A percentile compares a stretch with the other conserved stretches of the same genome.
Conservation (phyloP, 805 yeast genomes). For the Metschnikowia cerradonensis region DNA sequence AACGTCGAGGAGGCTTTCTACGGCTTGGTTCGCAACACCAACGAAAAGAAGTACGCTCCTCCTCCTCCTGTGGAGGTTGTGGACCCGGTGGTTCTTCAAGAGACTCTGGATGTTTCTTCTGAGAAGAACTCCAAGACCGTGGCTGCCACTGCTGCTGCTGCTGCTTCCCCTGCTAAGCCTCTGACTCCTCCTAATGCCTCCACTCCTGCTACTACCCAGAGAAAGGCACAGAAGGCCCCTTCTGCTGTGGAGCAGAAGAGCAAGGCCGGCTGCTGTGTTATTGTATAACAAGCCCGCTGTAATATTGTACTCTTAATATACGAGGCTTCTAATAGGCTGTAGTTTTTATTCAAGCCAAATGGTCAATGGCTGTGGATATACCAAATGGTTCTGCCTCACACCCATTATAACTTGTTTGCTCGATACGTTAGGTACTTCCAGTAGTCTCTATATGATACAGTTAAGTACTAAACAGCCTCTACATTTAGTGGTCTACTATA, state of each 20-base stretch:
- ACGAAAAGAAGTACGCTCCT: conserved; percentile 12
- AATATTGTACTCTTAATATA: not conserved
- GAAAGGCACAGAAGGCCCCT: conserved; percentile 10
- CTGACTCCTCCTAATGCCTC: not conserved
- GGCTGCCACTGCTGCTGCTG: not conserved
- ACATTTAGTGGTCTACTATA: too few species aligned
- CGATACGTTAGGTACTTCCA: too few species aligned
- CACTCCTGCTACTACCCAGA: conserved; percentile 10
- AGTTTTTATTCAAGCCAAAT: too few species aligned
- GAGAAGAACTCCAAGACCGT: conserved; percentile 4
- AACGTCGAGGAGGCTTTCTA: conserved; percentile 86
- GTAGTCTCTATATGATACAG: too few species aligned
- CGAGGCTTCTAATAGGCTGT: too few species aligned
- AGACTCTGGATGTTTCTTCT: not conserved
- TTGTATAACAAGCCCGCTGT: conserved; percentile 10
- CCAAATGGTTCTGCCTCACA: too few species aligned
- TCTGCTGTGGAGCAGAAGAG: conserved; percentile 9
- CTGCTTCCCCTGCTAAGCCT: not conserved
- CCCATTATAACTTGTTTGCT: too few species aligned
- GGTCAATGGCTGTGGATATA: too few species aligned
- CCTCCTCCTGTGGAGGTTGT: conserved; percentile 1
- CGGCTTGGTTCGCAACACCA: conserved; percentile 59
- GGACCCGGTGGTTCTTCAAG: conserved; percentile 2
- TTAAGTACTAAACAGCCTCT: too few species aligned
- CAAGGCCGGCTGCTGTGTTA: conserved; percentile 20